Evolutionary conservation across 2,329 filamentous ascomycete genomes (phyloP).

Genomic region (Calonectria naviculata): DNA sequence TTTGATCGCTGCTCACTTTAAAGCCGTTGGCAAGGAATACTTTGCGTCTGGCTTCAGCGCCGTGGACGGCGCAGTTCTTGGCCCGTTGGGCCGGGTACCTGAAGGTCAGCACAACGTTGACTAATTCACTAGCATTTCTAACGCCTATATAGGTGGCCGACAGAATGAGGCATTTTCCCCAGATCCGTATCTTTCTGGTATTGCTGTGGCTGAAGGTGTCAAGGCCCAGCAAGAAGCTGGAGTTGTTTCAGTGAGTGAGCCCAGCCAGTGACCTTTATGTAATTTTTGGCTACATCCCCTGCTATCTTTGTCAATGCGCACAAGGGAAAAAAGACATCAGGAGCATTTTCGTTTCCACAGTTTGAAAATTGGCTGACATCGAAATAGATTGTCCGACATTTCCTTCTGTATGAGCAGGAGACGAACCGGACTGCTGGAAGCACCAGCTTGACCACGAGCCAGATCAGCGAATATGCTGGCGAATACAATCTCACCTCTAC

Average conservation of each 20-base stretch:
- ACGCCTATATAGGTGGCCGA: slow-evolving; percentile 60
- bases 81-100: background rate
- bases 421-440: background rate
- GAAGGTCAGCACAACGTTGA: slow-evolving; percentile 51
- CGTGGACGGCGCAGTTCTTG: background rate
- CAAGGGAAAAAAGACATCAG: too few species aligned
- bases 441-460: too few species aligned
- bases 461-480: too few species aligned
- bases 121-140: too few species aligned
- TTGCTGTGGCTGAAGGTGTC: slow-evolving; percentile 81
- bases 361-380: too few species aligned
- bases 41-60: background rate
- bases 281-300: too few species aligned
- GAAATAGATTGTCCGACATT: background rate
- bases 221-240: slow-evolving; percentile 70
- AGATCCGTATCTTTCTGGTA: slow-evolving; percentile 86
- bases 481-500: too few species aligned
- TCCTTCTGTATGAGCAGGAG: background rate
- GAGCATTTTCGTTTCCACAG: too few species aligned
- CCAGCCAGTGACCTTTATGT: too few species aligned
- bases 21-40: background rate
- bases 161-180: slow-evolving; percentile 92
- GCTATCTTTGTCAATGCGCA: too few species aligned
- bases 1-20: background rate
- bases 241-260: background rate